These are phyloP conservation scores for Nitzschia putrida DNA, from an alignment of 108 stramenopile species.

Conservation along the genomic window DNA sequence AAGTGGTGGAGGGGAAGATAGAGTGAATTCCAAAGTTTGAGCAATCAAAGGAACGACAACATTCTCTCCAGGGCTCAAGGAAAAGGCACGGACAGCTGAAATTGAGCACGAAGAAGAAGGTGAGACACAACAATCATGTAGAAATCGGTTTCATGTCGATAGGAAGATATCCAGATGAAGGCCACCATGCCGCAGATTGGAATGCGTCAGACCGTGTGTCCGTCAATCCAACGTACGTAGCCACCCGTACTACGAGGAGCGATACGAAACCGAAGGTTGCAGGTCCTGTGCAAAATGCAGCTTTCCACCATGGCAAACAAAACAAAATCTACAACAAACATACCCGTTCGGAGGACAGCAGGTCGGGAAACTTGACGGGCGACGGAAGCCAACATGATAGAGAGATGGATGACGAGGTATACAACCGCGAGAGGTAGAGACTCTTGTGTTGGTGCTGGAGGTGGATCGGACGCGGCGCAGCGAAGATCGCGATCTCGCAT, in stretches of 20 bases:
- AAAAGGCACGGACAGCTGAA: constrained; percentile 46
- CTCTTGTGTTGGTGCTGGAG: background rate
- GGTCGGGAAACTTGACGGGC: constrained; percentile 34
- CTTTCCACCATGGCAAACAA: background rate
- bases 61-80: constrained; percentile 67
- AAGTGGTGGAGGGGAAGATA: constrained; percentile 92
- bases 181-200: no score
- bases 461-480: background rate
- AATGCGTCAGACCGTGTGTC: constrained; percentile 5
- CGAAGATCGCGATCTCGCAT: background rate
- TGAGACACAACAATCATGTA: background rate
- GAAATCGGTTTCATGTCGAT: no score
- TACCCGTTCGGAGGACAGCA: constrained; percentile 35
- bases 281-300: background rate
- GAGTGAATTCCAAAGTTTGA: constrained; percentile 95
- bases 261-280: background rate
- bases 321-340: background rate
- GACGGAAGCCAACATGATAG: constrained; percentile 41
- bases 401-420: background rate
- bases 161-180: no score
- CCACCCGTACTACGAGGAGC: constrained; percentile 7
- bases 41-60: constrained; percentile 89
- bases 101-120: background rate
- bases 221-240: constrained; percentile 1
- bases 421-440: background rate